A percentile compares a stretch with the other conserved stretches of the same genome.
Evolutionary conservation across 306 rosid species (phyloP).

Genomic region (Aeschynomene evenia): DNA sequence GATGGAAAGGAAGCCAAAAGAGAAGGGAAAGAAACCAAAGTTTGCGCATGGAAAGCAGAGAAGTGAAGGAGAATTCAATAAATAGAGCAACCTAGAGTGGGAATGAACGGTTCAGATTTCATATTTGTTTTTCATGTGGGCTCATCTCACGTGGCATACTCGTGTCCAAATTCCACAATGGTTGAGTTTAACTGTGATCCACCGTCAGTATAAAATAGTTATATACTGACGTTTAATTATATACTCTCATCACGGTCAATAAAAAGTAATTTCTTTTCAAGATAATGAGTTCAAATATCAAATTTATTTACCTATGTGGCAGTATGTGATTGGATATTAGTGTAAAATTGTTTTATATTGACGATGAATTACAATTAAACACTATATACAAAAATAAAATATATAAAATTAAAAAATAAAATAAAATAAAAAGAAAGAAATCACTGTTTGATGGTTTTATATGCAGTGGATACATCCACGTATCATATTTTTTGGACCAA

Average conservation of each 20-base stretch:
- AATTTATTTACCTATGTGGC: no score
- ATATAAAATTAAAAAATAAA: neutral
- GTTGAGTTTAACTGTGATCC: no score
- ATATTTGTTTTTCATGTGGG: constrained; percentile 32
- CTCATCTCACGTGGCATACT: constrained; percentile 51
- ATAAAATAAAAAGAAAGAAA: neutral
- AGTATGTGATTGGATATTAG: no score
- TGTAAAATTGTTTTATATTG: no score
- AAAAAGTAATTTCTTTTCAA: no score
- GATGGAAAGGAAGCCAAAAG: constrained; percentile 9
- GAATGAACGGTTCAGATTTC: constrained; percentile 61
- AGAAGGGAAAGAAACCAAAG: constrained; percentile 8
- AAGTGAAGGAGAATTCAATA: constrained; percentile 37
- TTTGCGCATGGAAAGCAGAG: constrained; percentile 46
- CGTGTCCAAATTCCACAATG: constrained; percentile 14
- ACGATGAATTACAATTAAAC: no score
- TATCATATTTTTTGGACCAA: no score
- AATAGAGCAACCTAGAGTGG: constrained; percentile 50
- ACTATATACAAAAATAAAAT: neutral
- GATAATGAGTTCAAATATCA: no score
- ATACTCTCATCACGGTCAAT: no score
- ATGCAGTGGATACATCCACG: neutral
- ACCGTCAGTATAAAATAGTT: no score
- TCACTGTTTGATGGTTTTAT: neutral
- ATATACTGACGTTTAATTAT: no score